Base-by-base conservation (phyloP, 306 rosid species). In the Abrus precatorius region DNA sequence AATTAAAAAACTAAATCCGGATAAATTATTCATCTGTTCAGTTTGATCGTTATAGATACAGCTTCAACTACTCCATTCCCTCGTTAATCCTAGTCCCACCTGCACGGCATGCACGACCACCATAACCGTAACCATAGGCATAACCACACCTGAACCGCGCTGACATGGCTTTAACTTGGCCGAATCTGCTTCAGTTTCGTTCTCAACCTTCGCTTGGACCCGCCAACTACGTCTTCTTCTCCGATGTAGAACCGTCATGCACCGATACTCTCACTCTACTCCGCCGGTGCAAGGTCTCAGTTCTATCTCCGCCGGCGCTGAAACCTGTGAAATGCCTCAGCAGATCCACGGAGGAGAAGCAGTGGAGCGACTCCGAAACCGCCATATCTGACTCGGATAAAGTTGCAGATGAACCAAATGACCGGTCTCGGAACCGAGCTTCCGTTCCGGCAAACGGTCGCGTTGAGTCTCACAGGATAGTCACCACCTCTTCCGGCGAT, bases 291-390 rank as follows among this genome's bases (percentile, higher is more conserved):
- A 52, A 71, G 13, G 12, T 84, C 84, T 80, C 85, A 9, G 50
- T 68, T 29, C 57, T 74, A 2, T 76, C 85, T 63, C 86, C 89
- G 9, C 9, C 71, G 4, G 43, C 69, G 0, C 48, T 83, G 27
- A 73, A 74, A 52, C 80, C 74, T 36, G 32, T 82, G 40, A 91
- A 86, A 60, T 90, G 93, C 86, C 27, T 83, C 33, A 52, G 88
- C 41, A 85, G 89, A 84, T 87, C 97, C 7, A 89, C 97, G 3
- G 94, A 86, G 75, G 96, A 93, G 87, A 91, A 88, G 65, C 76
- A 47, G 28, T 82, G 76, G 82, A 74, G 67, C n/a, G 92, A 90
- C 3, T 9, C 89, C 0, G 98, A 91, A 47, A 40, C 82, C 32
- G 64, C 49, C 75, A 69, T 44, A 69, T 64, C 82, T 59, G 80